These are phyloP conservation scores for Teratosphaeria destructans DNA, from an alignment of 2,329 filamentous ascomycete genomes.

Conservation along the genomic window DNA sequence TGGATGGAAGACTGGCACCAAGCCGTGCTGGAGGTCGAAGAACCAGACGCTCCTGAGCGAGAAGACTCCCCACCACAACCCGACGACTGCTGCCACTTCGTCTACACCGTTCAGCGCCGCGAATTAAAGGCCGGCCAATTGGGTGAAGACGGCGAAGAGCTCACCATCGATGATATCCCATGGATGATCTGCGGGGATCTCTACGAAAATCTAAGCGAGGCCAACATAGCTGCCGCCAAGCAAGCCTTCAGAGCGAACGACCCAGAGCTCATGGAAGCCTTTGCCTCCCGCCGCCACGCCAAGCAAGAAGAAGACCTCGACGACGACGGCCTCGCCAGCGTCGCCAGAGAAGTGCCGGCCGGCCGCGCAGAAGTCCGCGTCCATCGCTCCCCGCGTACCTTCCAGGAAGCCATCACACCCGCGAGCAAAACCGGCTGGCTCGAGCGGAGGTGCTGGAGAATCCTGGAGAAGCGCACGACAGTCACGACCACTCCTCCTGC, in stretches of 20 bases:
- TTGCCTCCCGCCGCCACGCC: background rate
- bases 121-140: slow-evolving; percentile 2
- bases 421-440: slow-evolving; percentile 1
- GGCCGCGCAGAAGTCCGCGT: slow-evolving; percentile 6
- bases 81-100: slow-evolving; percentile 7
- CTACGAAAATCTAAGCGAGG: background rate
- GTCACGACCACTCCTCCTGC: background rate
- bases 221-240: slow-evolving; percentile 1
- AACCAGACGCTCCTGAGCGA: slow-evolving; percentile 1
- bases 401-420: slow-evolving; percentile 4
- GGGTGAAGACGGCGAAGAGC: slow-evolving; percentile 1
- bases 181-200: slow-evolving; percentile 4
- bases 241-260: background rate
- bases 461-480: slow-evolving; percentile 1
- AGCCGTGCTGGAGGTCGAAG: background rate
- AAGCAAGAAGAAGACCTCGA: background rate
- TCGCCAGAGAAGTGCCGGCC: background rate
- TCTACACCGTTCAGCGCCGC: slow-evolving; percentile 7
- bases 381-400: background rate
- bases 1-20: background rate
- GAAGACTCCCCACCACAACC: background rate
- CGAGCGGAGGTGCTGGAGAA: slow-evolving; percentile 1
- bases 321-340: background rate
- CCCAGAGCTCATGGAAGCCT: background rate
- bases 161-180: slow-evolving; percentile 1